Percentiles rank a stretch among this genome's conserved stretches.
Conservation (phyloP, 2,329 filamentous ascomycete species). For the Alternaria sp. region DNA sequence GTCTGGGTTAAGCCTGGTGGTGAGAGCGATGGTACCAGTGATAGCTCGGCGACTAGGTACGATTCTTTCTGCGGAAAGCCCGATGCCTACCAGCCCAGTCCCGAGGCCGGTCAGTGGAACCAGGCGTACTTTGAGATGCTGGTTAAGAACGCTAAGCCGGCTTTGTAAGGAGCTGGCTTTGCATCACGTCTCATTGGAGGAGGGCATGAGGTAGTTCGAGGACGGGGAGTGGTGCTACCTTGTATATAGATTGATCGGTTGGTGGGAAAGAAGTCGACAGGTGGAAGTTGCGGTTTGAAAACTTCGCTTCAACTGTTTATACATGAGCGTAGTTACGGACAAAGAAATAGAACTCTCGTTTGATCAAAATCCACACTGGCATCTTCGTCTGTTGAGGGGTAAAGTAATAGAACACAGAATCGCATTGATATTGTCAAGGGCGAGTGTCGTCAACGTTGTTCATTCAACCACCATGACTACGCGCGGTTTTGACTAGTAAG, state of each 20-base stretch:
- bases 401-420: neutral
- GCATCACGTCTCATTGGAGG: neutral
- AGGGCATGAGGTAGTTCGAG: neutral
- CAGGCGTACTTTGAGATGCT: conserved; percentile 53
- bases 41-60: conserved; percentile 56
- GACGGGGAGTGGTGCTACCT: neutral
- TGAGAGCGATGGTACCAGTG: conserved; percentile 58
- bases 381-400: fast-evolving
- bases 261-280: neutral
- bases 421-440: neutral
- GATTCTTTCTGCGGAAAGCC: conserved; percentile 63
- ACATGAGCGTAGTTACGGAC: neutral
- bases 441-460: neutral
- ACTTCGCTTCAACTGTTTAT: neutral
- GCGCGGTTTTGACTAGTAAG: neutral
- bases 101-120: conserved; percentile 74
- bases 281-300: neutral
- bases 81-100: conserved; percentile 66
- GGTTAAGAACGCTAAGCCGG: conserved; percentile 48
- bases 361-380: neutral
- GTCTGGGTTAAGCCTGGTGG: conserved; percentile 75
- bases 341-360: neutral
- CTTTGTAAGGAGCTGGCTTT: conserved; percentile 29
- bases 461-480: neutral
- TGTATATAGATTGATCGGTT: conserved; percentile 18